Evolutionary conservation across 345 rosid genomes (phyloP).

Genomic region (Streptanthus diversifolius): DNA sequence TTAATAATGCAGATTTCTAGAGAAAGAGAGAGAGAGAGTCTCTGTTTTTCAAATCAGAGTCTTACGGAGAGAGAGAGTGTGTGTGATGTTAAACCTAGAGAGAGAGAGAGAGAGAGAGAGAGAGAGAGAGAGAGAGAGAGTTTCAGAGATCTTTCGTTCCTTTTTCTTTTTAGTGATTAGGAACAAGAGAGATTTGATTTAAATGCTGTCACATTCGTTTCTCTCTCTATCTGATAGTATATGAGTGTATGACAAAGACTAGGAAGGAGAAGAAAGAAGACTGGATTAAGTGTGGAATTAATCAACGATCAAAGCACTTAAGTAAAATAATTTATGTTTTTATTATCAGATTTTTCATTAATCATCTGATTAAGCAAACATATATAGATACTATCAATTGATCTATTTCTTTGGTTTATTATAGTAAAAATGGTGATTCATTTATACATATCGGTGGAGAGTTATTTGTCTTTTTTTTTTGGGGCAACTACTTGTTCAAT

Average conservation of each 20-base stretch:
- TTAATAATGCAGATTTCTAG: conserved; percentile 14
- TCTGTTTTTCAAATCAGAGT: conserved; percentile 27
- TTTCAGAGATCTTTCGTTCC: background rate
- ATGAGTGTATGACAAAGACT: background rate
- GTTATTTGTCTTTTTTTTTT: no score
- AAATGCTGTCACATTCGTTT: conserved; percentile 25
- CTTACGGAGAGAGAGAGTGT: background rate
- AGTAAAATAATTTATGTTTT: background rate
- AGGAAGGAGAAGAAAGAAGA: background rate
- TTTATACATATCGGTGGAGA: no score
- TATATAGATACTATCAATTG: background rate
- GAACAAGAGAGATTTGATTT: conserved; percentile 4
- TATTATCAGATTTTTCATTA: background rate
- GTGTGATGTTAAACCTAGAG: background rate
- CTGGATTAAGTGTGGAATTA: conserved; percentile 13
- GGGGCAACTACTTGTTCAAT: no score
- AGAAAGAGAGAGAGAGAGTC: background rate
- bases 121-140: background rate
- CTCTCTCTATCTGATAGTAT: background rate
- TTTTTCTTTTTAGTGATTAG: background rate
- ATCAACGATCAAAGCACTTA: background rate
- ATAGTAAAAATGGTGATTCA: background rate
- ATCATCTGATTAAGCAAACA: background rate
- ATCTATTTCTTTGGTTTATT: background rate
- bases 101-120: background rate